Evolutionary conservation across 2,329 filamentous ascomycete genomes (phyloP), one percentile per base, ranked within the genome.

Genomic region (Colletotrichum zoysiae): DNA sequence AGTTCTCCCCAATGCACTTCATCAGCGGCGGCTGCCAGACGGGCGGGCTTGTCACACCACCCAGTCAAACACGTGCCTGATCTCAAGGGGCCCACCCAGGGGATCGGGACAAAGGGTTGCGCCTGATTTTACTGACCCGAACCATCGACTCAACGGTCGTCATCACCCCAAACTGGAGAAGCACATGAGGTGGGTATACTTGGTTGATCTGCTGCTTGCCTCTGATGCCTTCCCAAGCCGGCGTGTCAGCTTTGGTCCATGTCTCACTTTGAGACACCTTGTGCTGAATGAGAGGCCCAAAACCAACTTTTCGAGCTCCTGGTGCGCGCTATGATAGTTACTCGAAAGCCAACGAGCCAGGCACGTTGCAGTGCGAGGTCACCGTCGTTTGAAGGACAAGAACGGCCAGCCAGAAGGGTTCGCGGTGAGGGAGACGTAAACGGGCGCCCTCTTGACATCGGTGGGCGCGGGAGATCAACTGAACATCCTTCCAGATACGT

Each of bases 81-180:
- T 57, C 48, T 44, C 20, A 38, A 53, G 11, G 1, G 59, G 8
- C 7, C 7, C 46, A 70, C 33, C 55, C 60, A 30, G 2, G 11
- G 65, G 12, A 26, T 59, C 38, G 60, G 12, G 30, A 23, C 48
- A 48, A 53, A 59, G 44, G 65, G 65, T 48, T 56, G 33, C 26
- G n/a, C 38, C 20, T 56, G 42, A 30, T 23, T 40, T 56, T 60
- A 51, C 59, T 75, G 73, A 71, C 74, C 20, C 67, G 63, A 33
- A n/a, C 69, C 51, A 73, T 78, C 42, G 73, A 77, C 38, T 73
- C 78, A 50, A 77, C 76, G 38, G 77, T 74, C 26, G 67, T 77
- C 71, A 72, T 79, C 59, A 78, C 75, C 75, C 76, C 30, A 78
- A 77, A 63, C 73, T 77, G 16, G 76, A 51, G 77, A 77, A 66